Evolutionary conservation across 2,329 filamentous ascomycete species (phyloP).

Genomic region (Pochonia chlamydosporia): DNA sequence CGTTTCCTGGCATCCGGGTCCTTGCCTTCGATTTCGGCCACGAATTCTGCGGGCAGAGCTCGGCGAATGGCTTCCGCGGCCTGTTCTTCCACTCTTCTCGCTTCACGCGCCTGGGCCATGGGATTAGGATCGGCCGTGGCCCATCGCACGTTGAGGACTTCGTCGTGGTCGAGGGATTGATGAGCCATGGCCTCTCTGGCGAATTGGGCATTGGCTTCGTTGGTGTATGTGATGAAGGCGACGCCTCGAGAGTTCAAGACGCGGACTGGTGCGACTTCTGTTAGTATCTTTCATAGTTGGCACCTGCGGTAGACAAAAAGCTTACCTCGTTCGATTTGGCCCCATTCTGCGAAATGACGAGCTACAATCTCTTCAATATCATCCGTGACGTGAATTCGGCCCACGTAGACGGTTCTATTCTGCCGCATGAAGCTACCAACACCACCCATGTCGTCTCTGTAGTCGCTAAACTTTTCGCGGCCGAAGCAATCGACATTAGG

Average conservation of each 20-base stretch:
- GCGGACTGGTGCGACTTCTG: slow-evolving; percentile 40
- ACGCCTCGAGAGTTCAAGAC: slow-evolving; percentile 87
- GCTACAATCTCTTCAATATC: slow-evolving; percentile 96
- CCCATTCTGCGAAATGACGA: slow-evolving; percentile 95
- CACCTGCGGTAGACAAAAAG: slow-evolving; percentile 1
- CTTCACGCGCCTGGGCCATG: slow-evolving; percentile 88
- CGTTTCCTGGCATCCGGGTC: slow-evolving; percentile 83
- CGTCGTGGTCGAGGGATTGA: slow-evolving; percentile 83
- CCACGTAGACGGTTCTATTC: slow-evolving; percentile 90
- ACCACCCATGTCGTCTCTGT: slow-evolving; percentile 96
- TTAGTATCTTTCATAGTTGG: background rate
- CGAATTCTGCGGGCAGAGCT: slow-evolving; percentile 82
- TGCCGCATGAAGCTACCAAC: slow-evolving; percentile 90
- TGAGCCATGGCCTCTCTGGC: slow-evolving; percentile 95
- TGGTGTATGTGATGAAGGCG: slow-evolving; percentile 89
- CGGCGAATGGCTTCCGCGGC: slow-evolving; percentile 88
- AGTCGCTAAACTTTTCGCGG: slow-evolving; percentile 86
- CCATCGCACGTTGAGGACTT: slow-evolving; percentile 95
- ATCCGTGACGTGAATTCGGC: slow-evolving; percentile 89
- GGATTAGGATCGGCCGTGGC: slow-evolving; percentile 95
- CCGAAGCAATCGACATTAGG: slow-evolving; percentile 89
- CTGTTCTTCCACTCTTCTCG: slow-evolving; percentile 84
- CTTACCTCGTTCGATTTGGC: slow-evolving; percentile 72
- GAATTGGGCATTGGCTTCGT: slow-evolving; percentile 85
- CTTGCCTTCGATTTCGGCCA: slow-evolving; percentile 88